Evolutionary conservation across 1,139 yeast genomes (phyloP), one percentile per base, ranked within the genome.

Genomic region (Hansenula lynferdii): DNA sequence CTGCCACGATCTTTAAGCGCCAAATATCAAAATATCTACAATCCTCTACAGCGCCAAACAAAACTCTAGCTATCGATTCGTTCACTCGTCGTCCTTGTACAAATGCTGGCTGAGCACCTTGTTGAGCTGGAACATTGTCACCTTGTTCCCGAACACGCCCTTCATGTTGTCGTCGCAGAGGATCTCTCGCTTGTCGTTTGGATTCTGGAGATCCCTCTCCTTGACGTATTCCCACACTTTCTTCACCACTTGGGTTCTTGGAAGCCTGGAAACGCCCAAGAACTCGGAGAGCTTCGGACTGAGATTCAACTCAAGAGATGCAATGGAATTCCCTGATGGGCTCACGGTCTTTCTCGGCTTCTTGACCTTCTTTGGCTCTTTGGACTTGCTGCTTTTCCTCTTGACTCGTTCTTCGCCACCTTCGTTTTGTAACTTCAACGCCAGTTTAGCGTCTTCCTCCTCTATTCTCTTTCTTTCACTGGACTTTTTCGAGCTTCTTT

Each of bases 161-260:
- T 65, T 65, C 65, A 86, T 64, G 43, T 64, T 70, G 1, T 72
- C 85, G 56, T 86, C 94, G 55, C 94, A 85, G 7, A 74, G 17
- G 17, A 86, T 81, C 42, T 76, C 78, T 42, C 94, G 65, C 46
- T 72, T 72, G 57, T 85, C 86, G 2, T 64, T 57, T 1, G 90
- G 86, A 49, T 84, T 78, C 54, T 85, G 96, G 31, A 86, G 62
- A 36, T 76, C 60, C 43, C 81, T 57, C 18, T 60, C 72, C 53
- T 80, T 83, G 47, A 86, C 84, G 56, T 86, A 79, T 11, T 68
- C 74, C 96, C 96, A 86, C 17, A 85, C 62, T 35, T 62, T 64
- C 49, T 84, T 83, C 24, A 84, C 90, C 20, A 82, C 80, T 53
- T 81, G 82, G 0, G 94, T 82, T 49, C 95, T 64, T 2, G 86